Base-by-base conservation (phyloP, 2,329 filamentous ascomycete species). In the Drechslerella dactyloides region DNA sequence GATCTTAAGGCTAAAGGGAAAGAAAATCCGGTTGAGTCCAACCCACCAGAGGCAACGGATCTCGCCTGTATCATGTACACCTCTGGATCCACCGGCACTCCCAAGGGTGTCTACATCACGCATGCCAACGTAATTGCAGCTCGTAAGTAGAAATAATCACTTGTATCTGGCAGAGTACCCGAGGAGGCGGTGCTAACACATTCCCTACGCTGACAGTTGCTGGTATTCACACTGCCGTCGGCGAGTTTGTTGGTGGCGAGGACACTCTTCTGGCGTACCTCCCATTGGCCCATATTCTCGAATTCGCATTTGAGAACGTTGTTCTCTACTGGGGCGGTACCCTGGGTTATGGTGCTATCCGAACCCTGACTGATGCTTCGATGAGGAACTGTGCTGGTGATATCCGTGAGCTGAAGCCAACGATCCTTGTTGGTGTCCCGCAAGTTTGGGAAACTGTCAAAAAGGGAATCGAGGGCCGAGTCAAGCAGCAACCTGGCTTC, bases 381-480 rank as follows among this genome's bases (percentile, higher is more conserved):
- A 89, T 96, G 81, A 88, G 89, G 75, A 94, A 97, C 80, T 97
- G 90, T 82, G 87, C 88, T 75, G 93, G 94, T 76, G 94, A 99
- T 77, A 96, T 99, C 81, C 89, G 90, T 72, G 93, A 97, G 78
- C 89, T 97, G 79, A 86, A 85, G 76, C 94, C 94, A 0, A 96
- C 92, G 1, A 85, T 97, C 78, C 85, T 99, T 79, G 90, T 97
- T 42, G 94, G 94, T 79, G 94, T 99, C 1, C 94, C 94, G 1
- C 93, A 96, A 68, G 89, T 99, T 33, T 99, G 93, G 93, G 94
- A 99, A 82, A 93, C 91, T 0, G 89, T 99, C 77, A 93, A 92
- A 83, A 99, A 99, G 84, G 94, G 94, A 61, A 90, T 99, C 77
- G 83, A 93, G 74, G 81, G 83, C 76, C 91, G 92, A 80, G 88